Base-by-base conservation (phyloP, 139 green algal genomes). In the Bryopsis sp. region DNA sequence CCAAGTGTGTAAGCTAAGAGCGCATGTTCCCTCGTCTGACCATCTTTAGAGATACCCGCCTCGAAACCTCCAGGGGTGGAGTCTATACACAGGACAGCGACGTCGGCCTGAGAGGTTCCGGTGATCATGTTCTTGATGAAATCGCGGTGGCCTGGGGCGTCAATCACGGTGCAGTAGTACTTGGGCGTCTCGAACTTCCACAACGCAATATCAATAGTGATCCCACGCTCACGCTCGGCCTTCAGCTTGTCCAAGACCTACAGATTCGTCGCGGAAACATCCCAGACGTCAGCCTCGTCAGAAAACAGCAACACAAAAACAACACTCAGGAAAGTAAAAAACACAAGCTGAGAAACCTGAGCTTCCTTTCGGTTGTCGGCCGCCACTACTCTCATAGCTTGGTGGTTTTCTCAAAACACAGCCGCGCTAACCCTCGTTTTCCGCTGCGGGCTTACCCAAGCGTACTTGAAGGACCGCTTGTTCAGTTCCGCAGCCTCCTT, bases 51-150 rank as follows among this genome's bases (percentile, higher is more conserved):
- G 70, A 91, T 91, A 39, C 65, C 65, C 54, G 85, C 85, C 76
- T 89, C 88, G 72, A 95, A 91, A 79, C 88, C 86, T 76, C 66
- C 82, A 62, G 84, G 81, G 38, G 88, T 90, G 48, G 84, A 88
- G 70, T 95, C 88, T 59, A 95, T 93, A 48, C 88, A 81, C 32
- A 91, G 76, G 32, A 91, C 84, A n/a, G 85, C 85, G 72, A 82
- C 83, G 71, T 88, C 82, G 34, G 87, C 86, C 83, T 95, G 88
- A 50, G 76, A 78, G 72, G 86, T 84, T 50, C 88, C 90, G 33
- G 90, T 89, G 74, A 97, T 97, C 87, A 95, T 95, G 84, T 96
- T 96, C 80, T 94, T 93, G 73, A 96, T 95, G 84, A 96, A 96
- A 79, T 96, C 90, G 58, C 89, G 81, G 81, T 97, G 89, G 59